These are phyloP conservation scores for Geranomyces variabilis DNA, from an alignment of 192 early-diverging fungal genomes.

Conservation along the genomic window DNA sequence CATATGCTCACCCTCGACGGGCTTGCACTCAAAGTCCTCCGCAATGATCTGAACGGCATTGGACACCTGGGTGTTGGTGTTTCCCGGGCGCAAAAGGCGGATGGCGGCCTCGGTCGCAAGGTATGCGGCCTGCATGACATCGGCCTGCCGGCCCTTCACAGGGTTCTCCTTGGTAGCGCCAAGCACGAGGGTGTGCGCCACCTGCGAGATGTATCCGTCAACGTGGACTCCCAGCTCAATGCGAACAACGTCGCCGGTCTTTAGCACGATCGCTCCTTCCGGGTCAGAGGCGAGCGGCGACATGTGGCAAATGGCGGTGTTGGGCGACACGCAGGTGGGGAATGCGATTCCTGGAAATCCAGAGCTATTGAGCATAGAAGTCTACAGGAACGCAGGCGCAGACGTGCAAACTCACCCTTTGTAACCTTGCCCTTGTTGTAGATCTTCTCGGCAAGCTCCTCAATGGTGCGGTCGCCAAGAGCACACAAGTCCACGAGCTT, in stretches of 20 bases:
- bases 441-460: conserved; percentile 75
- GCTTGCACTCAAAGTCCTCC: conserved; percentile 79
- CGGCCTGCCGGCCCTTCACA: conserved; percentile 80
- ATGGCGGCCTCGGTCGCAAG: conserved; percentile 81
- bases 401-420: conserved; percentile 60
- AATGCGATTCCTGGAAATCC: conserved; percentile 83
- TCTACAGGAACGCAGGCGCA: not conserved
- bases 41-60: conserved; percentile 80
- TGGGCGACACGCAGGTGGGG: conserved; percentile 88
- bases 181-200: conserved; percentile 85
- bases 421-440: conserved; percentile 77
- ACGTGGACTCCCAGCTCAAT: conserved; percentile 91
- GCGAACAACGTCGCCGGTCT: conserved; percentile 88
- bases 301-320: conserved; percentile 86
- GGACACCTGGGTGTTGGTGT: conserved; percentile 71
- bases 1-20: conserved; percentile 69
- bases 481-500: conserved; percentile 85
- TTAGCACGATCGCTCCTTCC: conserved; percentile 65
- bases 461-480: conserved; percentile 83
- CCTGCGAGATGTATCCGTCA: conserved; percentile 86
- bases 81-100: conserved; percentile 85
- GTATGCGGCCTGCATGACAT: conserved; percentile 86
- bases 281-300: conserved; percentile 80
- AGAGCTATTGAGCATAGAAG: not conserved
- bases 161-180: conserved; percentile 72